Evolutionary conservation across 2,329 filamentous ascomycete genomes (phyloP).

Genomic region (Coniella lustricola): DNA sequence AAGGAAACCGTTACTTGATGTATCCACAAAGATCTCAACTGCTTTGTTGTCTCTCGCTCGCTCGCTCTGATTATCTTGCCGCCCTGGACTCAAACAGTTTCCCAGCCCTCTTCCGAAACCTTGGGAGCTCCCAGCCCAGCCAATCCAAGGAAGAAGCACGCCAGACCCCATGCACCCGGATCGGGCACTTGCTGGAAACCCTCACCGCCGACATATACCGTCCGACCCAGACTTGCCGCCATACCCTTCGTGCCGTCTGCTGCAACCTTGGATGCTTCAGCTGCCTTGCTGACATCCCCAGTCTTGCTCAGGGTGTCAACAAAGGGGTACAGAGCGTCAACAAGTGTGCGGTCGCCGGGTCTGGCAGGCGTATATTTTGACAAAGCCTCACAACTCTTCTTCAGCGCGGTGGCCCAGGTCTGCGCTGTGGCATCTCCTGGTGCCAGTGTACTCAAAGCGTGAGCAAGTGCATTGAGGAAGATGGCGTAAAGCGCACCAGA

Average conservation of each 20-base stretch:
- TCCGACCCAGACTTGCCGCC: constrained; percentile 78
- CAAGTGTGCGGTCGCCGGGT: constrained; percentile 80
- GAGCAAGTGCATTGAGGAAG: constrained; percentile 79
- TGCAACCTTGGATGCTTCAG: constrained; percentile 65
- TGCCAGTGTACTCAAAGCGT: constrained; percentile 43
- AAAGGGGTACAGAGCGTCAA: constrained; percentile 88
- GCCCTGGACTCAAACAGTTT: constrained; percentile 17
- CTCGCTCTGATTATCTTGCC: background rate
- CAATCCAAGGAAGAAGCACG: constrained; percentile 74
- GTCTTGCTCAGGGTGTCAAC: constrained; percentile 62
- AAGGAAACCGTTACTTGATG: background rate
- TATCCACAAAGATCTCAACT: background rate
- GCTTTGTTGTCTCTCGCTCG: background rate
- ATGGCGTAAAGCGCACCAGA: constrained; percentile 64
- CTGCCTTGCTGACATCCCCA: constrained; percentile 64
- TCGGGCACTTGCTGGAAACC: constrained; percentile 64
- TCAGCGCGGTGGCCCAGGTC: constrained; percentile 58
- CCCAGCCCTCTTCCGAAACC: constrained; percentile 29
- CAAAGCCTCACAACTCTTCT: constrained; percentile 63
- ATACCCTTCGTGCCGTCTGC: constrained; percentile 85
- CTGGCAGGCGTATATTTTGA: constrained; percentile 82
- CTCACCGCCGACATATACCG: constrained; percentile 73
- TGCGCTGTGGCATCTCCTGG: constrained; percentile 33
- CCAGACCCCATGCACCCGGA: constrained; percentile 66
- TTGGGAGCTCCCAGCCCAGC: constrained; percentile 45